These are phyloP conservation scores for Epicoccum sorghinum DNA, from an alignment of 2,329 filamentous ascomycete species.

Conservation along the genomic window DNA sequence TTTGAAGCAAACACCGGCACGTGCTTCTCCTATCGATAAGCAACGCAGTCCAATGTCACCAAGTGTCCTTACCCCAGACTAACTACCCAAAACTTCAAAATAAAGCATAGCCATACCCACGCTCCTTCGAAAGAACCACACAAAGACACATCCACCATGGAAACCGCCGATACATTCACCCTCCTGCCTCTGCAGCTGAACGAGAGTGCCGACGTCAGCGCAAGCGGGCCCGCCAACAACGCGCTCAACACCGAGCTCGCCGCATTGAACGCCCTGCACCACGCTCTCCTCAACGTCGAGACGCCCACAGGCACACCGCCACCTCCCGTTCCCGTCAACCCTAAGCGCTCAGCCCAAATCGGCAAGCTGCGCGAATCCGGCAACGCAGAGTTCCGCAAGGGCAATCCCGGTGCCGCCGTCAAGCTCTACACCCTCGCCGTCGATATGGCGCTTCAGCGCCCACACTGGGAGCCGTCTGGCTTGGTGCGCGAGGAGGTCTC, in stretches of 20 bases:
- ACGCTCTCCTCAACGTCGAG: slow-evolving; percentile 70
- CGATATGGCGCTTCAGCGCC: slow-evolving; percentile 83
- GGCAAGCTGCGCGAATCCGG: slow-evolving; percentile 88
- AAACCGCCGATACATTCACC: slow-evolving; percentile 70
- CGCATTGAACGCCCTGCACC: slow-evolving; percentile 80
- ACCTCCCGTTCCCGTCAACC: slow-evolving; percentile 88
- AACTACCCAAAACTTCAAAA: not conserved
- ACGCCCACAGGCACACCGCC: slow-evolving; percentile 72
- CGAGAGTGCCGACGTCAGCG: slow-evolving; percentile 71
- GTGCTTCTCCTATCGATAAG: slow-evolving; percentile 12
- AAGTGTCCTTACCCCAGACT: slow-evolving; percentile 18
- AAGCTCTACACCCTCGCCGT: slow-evolving; percentile 85
- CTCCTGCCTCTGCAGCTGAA: slow-evolving; percentile 83
- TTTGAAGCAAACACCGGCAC: not conserved
- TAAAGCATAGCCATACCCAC: not conserved
- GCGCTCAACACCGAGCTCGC: slow-evolving; percentile 59
- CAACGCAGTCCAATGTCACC: slow-evolving; percentile 12
- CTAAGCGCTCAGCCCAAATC: slow-evolving; percentile 86
- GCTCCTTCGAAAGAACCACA: not conserved
- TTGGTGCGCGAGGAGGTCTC: slow-evolving; percentile 85
- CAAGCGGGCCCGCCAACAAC: slow-evolving; percentile 47
- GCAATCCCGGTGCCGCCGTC: slow-evolving; percentile 74
- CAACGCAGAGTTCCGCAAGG: slow-evolving; percentile 82
- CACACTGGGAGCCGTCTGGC: slow-evolving; percentile 84
- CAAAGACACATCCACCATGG: slow-evolving; percentile 32